Base-by-base conservation (phyloP, 2,329 filamentous ascomycete genomes). In the Leptographium radiaticola region DNA sequence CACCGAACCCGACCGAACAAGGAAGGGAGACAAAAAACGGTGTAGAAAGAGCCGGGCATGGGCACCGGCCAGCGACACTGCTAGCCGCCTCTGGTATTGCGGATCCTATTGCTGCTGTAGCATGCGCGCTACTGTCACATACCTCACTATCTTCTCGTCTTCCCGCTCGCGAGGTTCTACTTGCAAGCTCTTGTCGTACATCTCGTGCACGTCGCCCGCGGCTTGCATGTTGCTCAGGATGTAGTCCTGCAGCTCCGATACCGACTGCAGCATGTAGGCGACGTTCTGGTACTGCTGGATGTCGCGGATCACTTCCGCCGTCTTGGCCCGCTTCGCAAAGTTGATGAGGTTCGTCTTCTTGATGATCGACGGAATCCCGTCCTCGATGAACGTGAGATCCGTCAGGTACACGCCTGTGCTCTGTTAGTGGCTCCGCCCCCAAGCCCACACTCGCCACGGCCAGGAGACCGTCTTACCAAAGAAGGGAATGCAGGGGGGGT, bases 121-220 rank as follows among this genome's bases (percentile, higher is more conserved):
- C 25, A 55, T 44, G n/a, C 45, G 53, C 31, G 44, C 38, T 52
- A 50, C 34, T 38, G 50, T 42, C 31, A 57, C 59, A 36, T 83
- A 95, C 90, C 93, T 94, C 67, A 95, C 91, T 76, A 98, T 97
- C 78, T 97, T 97, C 73, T 98, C 93, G 66, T 98, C 93, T 73
- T 98, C 93, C 63, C 93, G 81, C 74, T 98, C 93, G 64, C 93
- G 81, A 58, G 93, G 93, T 68, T 98, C 93, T 57, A 98, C 84
- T 64, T 84, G 79, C 71, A 98, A 75, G 71, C 89, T 95, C 76
- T 90, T 90, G 70, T 97, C 90, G 74, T 97, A 98, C 93, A 97
- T 97, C 75, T 97, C 91, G 68, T 97, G 90, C 59, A 98, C 93
- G 67, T 97, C 91, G 52, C 89, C 87, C 5, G 93, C 91, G 34